Base-by-base conservation (phyloP, 169 alveolate genomes). In the Cytauxzoon felis region DNA sequence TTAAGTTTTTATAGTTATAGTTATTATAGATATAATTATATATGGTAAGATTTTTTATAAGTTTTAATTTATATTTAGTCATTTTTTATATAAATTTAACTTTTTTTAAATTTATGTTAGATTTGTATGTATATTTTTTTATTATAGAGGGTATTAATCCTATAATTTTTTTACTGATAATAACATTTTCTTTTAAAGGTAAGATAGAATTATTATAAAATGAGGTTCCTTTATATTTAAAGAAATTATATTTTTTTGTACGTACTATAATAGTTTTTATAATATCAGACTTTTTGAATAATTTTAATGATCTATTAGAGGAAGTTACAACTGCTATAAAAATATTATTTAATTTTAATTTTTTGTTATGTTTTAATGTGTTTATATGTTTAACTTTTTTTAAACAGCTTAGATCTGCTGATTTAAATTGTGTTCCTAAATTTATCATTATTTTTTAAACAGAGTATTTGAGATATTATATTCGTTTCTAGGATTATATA, bases 231-330 rank as follows among this genome's bases (percentile, higher is more conserved):
- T 42, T 62, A 47, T 62, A 23, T 36, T 62, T 62, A 43, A 49
- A 38, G 51, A 62, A 62, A 62, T 23, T 62, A 47, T 18, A 47
- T 9, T 34, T 16, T 62, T 62, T 62, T 9, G 72, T 62, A 24
- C 47, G 48, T 2, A 52, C 5, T 5, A 62, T 13, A 18, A 62
- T 13, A 3, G 61, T 21, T 24, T 47, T 62, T 49, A 62, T 48
- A 6, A 62, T 47, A 48, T 62, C 72, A 2, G 72, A 62, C 51
- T 62, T 62, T 42, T 47, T 62, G 51, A 62, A 24, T 38, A 43
- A 42, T 62, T 26, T 45, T 6, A 47, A 16, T 62, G 32, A 27
- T 13, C 23, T 62, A 49, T 36, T 40, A 40, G 63, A 43, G 11
- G 56, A 16, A 49, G 48, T 62, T 38, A 62, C 72, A 4, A 62